phyloP scores from a whole-genome alignment of 208 protist genomes.

The Wallacemonas sp. region DNA sequence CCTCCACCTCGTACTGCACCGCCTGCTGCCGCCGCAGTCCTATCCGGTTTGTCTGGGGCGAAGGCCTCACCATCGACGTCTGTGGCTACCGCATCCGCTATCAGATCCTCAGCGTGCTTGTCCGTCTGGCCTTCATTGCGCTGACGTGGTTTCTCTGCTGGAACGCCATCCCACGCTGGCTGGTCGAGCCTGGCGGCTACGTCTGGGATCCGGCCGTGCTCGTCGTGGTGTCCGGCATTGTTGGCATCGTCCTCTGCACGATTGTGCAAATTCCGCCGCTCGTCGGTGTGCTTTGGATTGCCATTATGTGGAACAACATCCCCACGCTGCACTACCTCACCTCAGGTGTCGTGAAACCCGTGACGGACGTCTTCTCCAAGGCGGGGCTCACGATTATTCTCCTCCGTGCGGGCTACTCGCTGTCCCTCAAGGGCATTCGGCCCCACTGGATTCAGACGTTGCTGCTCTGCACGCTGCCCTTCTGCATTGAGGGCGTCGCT shows the following conservation, averaged over 20 bases:
- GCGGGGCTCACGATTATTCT: constrained; percentile 78
- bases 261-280: constrained; percentile 80
- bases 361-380: constrained; percentile 66
- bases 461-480: constrained; percentile 64
- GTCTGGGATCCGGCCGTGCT: constrained; percentile 74
- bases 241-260: constrained; percentile 69
- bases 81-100: constrained; percentile 55
- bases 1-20: no score
- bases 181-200: constrained; percentile 70
- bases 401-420: constrained; percentile 68
- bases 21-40: constrained; percentile 30
- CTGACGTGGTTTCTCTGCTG: constrained; percentile 73
- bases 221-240: constrained; percentile 60
- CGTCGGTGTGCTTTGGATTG: constrained; percentile 78
- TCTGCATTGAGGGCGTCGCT: constrained; percentile 58
- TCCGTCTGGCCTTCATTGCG: constrained; percentile 61
- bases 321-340: constrained; percentile 65
- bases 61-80: constrained; percentile 50
- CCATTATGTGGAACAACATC: constrained; percentile 85
- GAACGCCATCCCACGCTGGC: constrained; percentile 60
- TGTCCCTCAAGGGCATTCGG: constrained; percentile 61
- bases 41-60: constrained; percentile 39
- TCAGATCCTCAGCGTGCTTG: constrained; percentile 56
- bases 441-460: constrained; percentile 77
- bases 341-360: constrained; percentile 44